Conservation (phyloP, 305 asterid genomes). For the Petunia hybrid region DNA sequence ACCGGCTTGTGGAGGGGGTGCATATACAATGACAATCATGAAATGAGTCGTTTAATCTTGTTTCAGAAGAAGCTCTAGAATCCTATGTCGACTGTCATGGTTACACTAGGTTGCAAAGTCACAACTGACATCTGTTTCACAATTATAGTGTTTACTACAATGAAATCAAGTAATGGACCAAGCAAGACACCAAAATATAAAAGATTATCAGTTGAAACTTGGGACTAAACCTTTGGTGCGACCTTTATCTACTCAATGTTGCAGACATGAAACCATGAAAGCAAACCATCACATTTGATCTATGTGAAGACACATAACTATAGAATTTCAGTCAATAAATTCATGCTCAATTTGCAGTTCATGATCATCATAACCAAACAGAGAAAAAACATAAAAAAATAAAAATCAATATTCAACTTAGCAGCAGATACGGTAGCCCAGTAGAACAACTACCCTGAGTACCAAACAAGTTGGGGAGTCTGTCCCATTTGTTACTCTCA, state of each 20-base stretch:
- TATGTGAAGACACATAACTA: neutral
- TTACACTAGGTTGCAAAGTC: neutral
- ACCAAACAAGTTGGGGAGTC: neutral
- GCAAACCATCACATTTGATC: neutral
- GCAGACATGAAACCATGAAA: slow-evolving; percentile 4
- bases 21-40: slow-evolving; percentile 1
- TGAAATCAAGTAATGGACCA: neutral
- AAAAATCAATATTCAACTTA: neutral
- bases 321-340: neutral
- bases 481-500: neutral
- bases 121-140: neutral
- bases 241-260: neutral
- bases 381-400: neutral
- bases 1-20: neutral
- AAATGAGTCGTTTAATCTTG: neutral
- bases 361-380: neutral
- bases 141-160: neutral
- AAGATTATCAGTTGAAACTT: neutral
- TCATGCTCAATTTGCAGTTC: neutral
- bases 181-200: neutral
- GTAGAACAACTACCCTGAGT: neutral
- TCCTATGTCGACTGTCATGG: slow-evolving; percentile 5
- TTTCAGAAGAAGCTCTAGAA: neutral
- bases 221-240: neutral
- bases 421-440: neutral